A percentile compares a stretch with the other conserved stretches of the same genome.
Conservation (phyloP, 1,139 yeast genomes). For the Protomyces arabidopsidicola region DNA sequence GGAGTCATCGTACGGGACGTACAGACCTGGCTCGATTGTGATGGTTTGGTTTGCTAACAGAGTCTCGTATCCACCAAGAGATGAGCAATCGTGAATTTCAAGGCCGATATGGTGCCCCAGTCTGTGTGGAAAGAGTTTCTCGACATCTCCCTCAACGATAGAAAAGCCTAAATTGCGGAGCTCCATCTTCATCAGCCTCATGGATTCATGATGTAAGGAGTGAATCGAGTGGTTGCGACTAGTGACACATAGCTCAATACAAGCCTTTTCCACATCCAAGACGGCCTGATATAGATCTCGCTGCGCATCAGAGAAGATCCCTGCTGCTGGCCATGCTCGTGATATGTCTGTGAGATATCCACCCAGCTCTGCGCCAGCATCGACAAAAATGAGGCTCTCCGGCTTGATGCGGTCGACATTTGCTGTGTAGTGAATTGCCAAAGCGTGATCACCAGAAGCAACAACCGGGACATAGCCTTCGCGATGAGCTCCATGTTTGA, state of each 20-base stretch:
- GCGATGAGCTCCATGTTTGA: slow-evolving; percentile 64
- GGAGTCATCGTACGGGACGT: slow-evolving; percentile 62
- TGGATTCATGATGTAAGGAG: slow-evolving; percentile 71
- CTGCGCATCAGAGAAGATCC: slow-evolving; percentile 70
- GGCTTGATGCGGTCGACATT: slow-evolving; percentile 59
- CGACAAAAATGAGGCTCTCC: slow-evolving; percentile 83
- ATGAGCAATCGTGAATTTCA: slow-evolving; percentile 47
- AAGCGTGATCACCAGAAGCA: slow-evolving; percentile 64
- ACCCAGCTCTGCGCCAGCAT: slow-evolving; percentile 89
- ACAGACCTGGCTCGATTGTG: slow-evolving; percentile 92
- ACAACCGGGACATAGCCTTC: slow-evolving; percentile 94
- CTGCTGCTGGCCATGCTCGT: slow-evolving; percentile 87
- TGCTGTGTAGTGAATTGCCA: slow-evolving; percentile 80
- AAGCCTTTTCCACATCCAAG: slow-evolving; percentile 69
- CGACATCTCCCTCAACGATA: slow-evolving; percentile 34
- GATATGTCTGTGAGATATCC: slow-evolving; percentile 96
- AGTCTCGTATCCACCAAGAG: slow-evolving; percentile 25
- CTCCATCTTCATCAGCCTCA: slow-evolving; percentile 55
- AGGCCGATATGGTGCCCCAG: slow-evolving; percentile 93
- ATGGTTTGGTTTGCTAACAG: slow-evolving; percentile 65
- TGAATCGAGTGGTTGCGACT: slow-evolving; percentile 54
- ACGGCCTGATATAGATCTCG: slow-evolving; percentile 84
- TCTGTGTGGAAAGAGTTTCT: slow-evolving; percentile 78
- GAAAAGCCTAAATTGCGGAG: slow-evolving; percentile 67
- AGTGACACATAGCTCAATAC: slow-evolving; percentile 64